Base-by-base conservation (phyloP, 345 rosid genomes). In the Cochlearia excelsa region DNA sequence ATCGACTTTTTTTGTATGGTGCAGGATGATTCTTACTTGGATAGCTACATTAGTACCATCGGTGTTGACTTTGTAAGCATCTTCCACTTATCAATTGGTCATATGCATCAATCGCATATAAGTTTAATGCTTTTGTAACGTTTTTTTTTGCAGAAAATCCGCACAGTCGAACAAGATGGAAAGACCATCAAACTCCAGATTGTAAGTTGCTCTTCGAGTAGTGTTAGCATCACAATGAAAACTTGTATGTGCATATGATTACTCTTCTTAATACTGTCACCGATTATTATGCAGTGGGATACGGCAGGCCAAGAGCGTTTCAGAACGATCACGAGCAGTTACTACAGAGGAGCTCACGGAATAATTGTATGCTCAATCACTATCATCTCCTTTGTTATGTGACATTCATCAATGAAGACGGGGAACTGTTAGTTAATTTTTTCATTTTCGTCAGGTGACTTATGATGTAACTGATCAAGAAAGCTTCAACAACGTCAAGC, bases 331-430 rank as follows among this genome's bases (percentile, higher is more conserved):
- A 85, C 96, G 35, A 88, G 96, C 68, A 88, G 94, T 75, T 88
- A 88, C 78, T 85, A 88, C 69, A 85, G 94, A 75, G 96, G 94
- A 53, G 96, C 96, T 11, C 96, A 88, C 71, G 96, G 96, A 67
- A 88, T 85, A 4, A 85, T 88, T 42, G 94, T 88, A 68, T 56
- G 81, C 26, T 38, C 28, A 16, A n/a, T 46, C 37, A 4, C 0
- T 66, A 4, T 46, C 66, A 5, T n/a, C 42, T 57, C 5, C 10
- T 30, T 7, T 33, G 2, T 43, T 46, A 30, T 57, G 56, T 26
- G 29, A 51, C 42, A 41, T 35, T 40, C 39, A 23, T 71, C 31
- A 41, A 7, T 44, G 44, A n/a, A 57, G 43, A 56, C 6, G 40
- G 16, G 39, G 38, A 51, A 56, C 27, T 26, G 42, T n/a, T n/a